A percentile compares a stretch with the other conserved stretches of the same genome.
These are phyloP conservation scores for Leishmania tropica DNA, from an alignment of 208 protist genomes.

Conservation along the genomic window DNA sequence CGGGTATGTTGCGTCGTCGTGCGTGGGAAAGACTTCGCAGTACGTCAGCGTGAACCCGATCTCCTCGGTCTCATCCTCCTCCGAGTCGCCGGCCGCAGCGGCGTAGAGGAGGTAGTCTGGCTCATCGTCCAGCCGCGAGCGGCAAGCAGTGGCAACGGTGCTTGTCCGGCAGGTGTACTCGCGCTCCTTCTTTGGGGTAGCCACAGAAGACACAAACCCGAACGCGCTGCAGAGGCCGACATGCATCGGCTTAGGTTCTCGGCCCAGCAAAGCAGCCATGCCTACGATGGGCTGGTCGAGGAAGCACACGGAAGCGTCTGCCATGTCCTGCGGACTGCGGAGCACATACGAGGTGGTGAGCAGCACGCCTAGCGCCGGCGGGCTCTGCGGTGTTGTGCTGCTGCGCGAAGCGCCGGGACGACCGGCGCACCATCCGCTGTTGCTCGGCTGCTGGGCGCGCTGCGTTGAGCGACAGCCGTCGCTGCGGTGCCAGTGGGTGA, in stretches of 20 bases:
- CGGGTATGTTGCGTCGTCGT: not conserved
- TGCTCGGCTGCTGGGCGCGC: not conserved
- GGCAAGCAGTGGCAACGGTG: not conserved
- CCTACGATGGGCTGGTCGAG: constrained; percentile 80
- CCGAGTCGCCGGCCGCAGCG: constrained; percentile 14
- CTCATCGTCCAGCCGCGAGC: constrained; percentile 8
- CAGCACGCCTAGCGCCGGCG: constrained; percentile 45
- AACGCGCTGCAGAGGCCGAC: constrained; percentile 55
- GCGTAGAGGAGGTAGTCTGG: constrained; percentile 25
- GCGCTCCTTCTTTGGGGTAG: constrained; percentile 16
- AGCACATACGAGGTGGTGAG: constrained; percentile 83
- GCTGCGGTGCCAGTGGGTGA: not conserved
- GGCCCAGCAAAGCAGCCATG: constrained; percentile 49
- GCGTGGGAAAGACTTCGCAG: constrained; percentile 49
- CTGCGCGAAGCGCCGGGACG: not conserved
- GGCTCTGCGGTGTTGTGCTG: not conserved
- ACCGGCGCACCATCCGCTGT: not conserved
- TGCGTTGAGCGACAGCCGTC: not conserved
- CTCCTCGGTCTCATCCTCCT: constrained; percentile 47
- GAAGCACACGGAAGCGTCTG: constrained; percentile 52
- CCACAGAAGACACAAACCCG: constrained; percentile 61
- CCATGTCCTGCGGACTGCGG: constrained; percentile 34
- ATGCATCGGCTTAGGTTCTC: constrained; percentile 45
- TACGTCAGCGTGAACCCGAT: constrained; percentile 79
- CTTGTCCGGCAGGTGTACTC: constrained; percentile 1